These are phyloP conservation scores for Camellia sinensis DNA, from an alignment of 148 eudicot species.

Conservation along the genomic window DNA sequence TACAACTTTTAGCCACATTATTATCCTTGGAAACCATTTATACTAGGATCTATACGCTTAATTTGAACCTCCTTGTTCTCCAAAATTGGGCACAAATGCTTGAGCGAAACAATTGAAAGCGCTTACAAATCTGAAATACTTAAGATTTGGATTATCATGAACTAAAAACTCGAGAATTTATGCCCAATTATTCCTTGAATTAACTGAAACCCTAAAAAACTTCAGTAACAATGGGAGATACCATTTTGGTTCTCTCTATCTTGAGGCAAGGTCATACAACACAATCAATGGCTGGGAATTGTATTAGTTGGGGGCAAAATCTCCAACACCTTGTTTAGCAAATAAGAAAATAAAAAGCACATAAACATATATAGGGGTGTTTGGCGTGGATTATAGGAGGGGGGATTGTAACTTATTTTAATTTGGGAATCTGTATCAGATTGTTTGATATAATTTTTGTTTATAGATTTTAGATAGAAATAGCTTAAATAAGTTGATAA, in stretches of 20 bases:
- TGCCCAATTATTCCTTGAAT: conserved; percentile 85
- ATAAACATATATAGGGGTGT: too few relatives aligned
- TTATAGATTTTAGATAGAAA: too few relatives aligned
- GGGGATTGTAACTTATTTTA: too few relatives aligned
- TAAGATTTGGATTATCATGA: conserved; percentile 74
- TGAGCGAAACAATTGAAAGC: conserved; percentile 45
- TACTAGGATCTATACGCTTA: conserved; percentile 61
- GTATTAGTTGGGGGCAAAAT: too few relatives aligned
- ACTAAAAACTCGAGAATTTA: conserved; percentile 65
- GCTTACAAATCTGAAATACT: conserved; percentile 74
- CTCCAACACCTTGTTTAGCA: too few relatives aligned
- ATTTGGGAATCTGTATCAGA: too few relatives aligned
- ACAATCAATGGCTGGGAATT: conserved; percentile 21
- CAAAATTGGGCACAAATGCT: conserved; percentile 59
- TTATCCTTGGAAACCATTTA: conserved; percentile 84
- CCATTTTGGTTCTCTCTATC: conserved; percentile 57
- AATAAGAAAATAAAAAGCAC: too few relatives aligned
- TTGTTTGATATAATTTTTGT: too few relatives aligned
- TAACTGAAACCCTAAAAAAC: conserved; percentile 68
- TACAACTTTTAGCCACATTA: conserved; percentile 64
- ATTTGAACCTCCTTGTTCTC: conserved; percentile 77
- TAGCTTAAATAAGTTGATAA: too few relatives aligned
- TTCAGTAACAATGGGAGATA: conserved; percentile 81
- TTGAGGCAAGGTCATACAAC: conserved; percentile 71
- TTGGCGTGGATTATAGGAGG: too few relatives aligned